Base-by-base conservation (phyloP, 2,329 filamentous ascomycete species). In the Colletotrichum lentis region DNA sequence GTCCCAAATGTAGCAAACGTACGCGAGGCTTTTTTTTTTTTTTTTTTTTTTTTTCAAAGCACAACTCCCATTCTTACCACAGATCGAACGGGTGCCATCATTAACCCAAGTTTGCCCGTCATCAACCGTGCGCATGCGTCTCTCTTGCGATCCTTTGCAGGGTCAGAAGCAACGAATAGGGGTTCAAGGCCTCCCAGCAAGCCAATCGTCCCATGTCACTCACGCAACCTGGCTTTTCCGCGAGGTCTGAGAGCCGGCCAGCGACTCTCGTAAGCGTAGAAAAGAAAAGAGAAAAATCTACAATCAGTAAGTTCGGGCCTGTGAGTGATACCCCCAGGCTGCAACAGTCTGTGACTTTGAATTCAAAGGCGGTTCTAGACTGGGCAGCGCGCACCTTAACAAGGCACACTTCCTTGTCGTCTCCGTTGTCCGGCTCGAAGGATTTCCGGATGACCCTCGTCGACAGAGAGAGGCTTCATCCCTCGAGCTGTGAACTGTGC, bases 111-210 rank as follows among this genome's bases (percentile, higher is more conserved):
- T 54, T 35, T 58, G 44, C 39, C 35, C 31, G 46, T 53, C 27
- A 24, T 41, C 46, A 22, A 58, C 64, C 60, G 53, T 54, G 60
- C 64, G 64, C 64, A 20, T 37, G 39, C 22, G 5, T 39, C 20
- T 39, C 35, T 24, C 16, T 14, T 39, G n/a, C 4, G 14, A 64
- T 64, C 47, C 37, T 18, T 16, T 37, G 16, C 20, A 39, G 46
- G 59, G 59, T 18, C 41, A 59, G 3, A 50, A 53, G 60, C 64
- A 67, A 24, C 20, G 43, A 68, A 68, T 65, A 68, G 49, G 62
- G 62, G 62, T 35, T 58, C 61, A 49, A 18, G 22, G 24, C 37
- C 35, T 37, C n/a, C 35, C 22, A 37, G 35, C 20, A 37, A 41
- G 46, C 50, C 50, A 27, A 39, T 56, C 62, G 43, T 68, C 55